Evolutionary conservation across 2,329 filamentous ascomycete species (phyloP).

Genomic region (Xylaria multiplex): DNA sequence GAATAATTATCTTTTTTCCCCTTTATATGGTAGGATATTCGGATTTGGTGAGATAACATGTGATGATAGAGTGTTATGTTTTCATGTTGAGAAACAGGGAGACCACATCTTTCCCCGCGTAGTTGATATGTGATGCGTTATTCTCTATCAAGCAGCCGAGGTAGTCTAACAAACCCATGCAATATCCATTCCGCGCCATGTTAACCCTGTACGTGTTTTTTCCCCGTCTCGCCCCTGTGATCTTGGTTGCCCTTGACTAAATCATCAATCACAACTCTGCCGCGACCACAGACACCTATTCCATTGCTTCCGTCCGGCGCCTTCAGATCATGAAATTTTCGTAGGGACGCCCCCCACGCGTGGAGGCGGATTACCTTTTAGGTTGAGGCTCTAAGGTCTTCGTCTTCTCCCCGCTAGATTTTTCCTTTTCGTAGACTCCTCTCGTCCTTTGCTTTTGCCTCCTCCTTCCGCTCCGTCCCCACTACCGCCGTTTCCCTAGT

Average conservation of each 20-base stretch:
- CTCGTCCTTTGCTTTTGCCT: not conserved
- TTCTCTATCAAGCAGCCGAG: not conserved
- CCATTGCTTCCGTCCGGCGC: not conserved
- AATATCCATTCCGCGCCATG: not conserved
- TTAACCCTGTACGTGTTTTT: not conserved
- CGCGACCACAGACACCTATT: not conserved
- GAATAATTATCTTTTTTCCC: conserved; percentile 34
- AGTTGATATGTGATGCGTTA: not conserved
- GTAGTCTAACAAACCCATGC: not conserved
- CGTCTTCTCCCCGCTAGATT: not conserved
- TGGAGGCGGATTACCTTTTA: not conserved
- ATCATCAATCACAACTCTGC: not conserved
- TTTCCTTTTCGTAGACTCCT: not conserved
- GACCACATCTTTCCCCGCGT: not conserved
- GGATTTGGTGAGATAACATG: not conserved
- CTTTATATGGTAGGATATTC: not conserved
- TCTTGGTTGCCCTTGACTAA: not conserved
- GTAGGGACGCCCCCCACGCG: not conserved
- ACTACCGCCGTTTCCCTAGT: not conserved
- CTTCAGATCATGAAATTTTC: not conserved
- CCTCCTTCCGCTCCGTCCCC: no score
- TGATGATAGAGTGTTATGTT: not conserved
- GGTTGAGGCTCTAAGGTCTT: not conserved
- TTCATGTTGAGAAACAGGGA: not conserved
- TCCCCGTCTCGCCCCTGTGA: not conserved